Percentiles rank a stretch among this genome's conserved stretches.
Conservation (phyloP, 2,329 filamentous ascomycete species). For the Xylaria sp. region DNA sequence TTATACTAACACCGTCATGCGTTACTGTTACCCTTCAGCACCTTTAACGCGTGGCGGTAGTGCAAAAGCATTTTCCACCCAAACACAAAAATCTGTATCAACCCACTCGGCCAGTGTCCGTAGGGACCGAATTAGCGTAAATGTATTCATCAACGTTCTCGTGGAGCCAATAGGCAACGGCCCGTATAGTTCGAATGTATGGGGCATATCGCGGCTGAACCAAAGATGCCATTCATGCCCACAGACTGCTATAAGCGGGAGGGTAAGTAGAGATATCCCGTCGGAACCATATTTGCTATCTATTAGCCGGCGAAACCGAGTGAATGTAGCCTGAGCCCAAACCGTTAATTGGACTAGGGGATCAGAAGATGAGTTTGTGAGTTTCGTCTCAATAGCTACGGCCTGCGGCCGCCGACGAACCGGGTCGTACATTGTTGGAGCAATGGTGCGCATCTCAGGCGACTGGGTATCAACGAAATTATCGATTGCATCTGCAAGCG, state of each 20-base stretch:
- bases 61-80: slow-evolving; percentile 1
- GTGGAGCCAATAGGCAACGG: neutral
- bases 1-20: no score
- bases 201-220: neutral
- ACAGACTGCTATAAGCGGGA: neutral
- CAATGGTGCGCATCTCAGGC: neutral
- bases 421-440: neutral
- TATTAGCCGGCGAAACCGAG: neutral
- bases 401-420: neutral
- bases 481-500: neutral
- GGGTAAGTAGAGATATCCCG: neutral
- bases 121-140: neutral
- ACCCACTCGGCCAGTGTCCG: neutral
- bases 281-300: neutral
- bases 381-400: neutral
- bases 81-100: neutral
- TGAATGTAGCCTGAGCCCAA: neutral
- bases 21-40: no score
- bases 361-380: neutral
- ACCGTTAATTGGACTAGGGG: neutral
- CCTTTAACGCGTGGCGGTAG: neutral
- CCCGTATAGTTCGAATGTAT: slow-evolving; percentile 2
- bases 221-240: slow-evolving; percentile 1
- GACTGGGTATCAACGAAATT: neutral
- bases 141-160: neutral